Conservation (phyloP, 371 early-diverging fungal genomes). For the Chytridiales sp. region DNA sequence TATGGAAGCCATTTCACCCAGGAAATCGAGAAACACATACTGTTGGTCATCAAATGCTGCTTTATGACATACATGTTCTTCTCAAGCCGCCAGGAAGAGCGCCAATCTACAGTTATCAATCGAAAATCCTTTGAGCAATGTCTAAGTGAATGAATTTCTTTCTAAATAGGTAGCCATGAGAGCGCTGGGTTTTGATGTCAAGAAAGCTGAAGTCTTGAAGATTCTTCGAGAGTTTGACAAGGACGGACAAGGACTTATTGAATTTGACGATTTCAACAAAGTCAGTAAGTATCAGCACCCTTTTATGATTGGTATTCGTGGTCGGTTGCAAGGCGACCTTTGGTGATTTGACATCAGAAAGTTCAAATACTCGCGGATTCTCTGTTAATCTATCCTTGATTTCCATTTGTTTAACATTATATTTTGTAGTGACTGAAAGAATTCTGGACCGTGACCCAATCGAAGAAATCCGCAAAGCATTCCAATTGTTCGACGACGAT, state of each 20-base stretch:
- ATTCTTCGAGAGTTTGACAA: conserved; percentile 61
- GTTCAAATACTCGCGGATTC: neutral
- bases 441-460: conserved; percentile 69
- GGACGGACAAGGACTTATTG: conserved; percentile 53
- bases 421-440: conserved; percentile 57
- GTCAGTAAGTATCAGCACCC: conserved; percentile 60
- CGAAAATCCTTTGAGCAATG: neutral
- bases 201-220: conserved; percentile 69
- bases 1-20: no score
- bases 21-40: no score
- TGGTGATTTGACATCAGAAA: neutral
- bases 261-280: conserved; percentile 61
- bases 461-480: conserved; percentile 76
- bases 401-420: neutral
- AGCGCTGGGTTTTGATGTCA: conserved; percentile 73
- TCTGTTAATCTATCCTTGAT: neutral
- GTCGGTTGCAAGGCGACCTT: neutral
- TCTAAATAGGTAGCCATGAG: conserved; percentile 63
- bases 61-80: no score
- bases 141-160: no score
- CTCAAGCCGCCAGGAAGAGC: neutral
- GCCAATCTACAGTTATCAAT: neutral
- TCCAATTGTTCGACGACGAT: conserved; percentile 74
- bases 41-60: no score
- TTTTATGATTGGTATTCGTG: conserved; percentile 12